These are phyloP conservation scores for Alternaria atra DNA, from an alignment of 2,329 filamentous ascomycete species.

Conservation along the genomic window DNA sequence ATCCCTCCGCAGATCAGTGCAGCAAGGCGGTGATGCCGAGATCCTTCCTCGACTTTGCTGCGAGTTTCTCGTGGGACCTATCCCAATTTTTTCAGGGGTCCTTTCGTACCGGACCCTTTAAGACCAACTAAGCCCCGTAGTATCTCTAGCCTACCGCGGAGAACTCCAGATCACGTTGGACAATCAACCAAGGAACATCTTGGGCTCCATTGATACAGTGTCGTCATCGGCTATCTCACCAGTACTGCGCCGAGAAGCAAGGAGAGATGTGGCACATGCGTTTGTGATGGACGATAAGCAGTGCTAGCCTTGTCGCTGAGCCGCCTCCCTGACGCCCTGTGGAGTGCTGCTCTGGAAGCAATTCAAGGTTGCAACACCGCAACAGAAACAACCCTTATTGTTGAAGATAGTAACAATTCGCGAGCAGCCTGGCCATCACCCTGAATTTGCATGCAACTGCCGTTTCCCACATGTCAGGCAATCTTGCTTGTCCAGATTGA, in stretches of 20 bases:
- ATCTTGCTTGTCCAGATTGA: not conserved
- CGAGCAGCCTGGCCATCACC: no score
- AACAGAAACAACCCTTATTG: no score
- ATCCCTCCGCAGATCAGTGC: constrained; percentile 27
- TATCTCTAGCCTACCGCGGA: constrained; percentile 5
- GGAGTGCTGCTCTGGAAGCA: no score
- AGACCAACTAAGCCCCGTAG: not conserved
- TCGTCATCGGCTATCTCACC: not conserved
- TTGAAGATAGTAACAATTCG: no score
- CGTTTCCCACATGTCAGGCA: no score
- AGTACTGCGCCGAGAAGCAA: not conserved
- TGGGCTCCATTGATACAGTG: not conserved
- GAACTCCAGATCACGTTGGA: not conserved
- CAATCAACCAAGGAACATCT: not conserved
- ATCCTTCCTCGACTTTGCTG: constrained; percentile 3
- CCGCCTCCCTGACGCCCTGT: not conserved
- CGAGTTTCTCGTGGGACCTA: not conserved
- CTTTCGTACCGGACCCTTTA: not conserved
- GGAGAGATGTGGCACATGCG: not conserved
- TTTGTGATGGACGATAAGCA: not conserved
- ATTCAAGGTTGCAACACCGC: no score
- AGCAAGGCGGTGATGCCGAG: constrained; percentile 6
- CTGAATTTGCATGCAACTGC: no score
- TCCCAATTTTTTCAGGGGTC: constrained; percentile 1
- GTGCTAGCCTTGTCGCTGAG: no score